A percentile compares a stretch with the other conserved stretches of the same genome.
These are phyloP conservation scores for Phytophthora megakarya DNA, from an alignment of 352 stramenopile genomes.

Conservation along the genomic window DNA sequence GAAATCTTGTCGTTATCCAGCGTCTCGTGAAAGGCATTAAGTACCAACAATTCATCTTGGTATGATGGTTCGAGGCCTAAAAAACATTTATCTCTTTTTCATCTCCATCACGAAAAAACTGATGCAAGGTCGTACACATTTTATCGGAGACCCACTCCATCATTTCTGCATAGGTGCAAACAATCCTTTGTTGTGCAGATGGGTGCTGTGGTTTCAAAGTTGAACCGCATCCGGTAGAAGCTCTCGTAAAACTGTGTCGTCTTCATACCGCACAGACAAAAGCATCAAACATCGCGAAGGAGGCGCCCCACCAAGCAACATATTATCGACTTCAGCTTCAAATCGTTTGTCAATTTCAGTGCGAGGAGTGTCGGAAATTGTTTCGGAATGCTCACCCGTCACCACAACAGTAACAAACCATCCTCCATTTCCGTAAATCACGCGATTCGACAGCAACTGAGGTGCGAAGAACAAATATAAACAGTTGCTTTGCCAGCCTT, in stretches of 20 bases:
- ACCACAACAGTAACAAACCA: neutral
- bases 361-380: neutral
- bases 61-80: neutral
- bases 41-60: neutral
- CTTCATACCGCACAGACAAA: neutral
- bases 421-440: neutral
- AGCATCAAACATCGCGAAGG: neutral
- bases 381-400: neutral
- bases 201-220: neutral
- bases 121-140: neutral
- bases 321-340: neutral
- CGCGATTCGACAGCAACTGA: neutral
- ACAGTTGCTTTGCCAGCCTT: neutral
- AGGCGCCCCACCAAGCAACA: neutral
- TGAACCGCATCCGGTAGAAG: neutral
- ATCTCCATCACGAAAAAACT: neutral
- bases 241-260: neutral
- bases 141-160: neutral
- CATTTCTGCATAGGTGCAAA: neutral
- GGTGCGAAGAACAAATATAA: neutral
- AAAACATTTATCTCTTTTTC: neutral
- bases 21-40: neutral
- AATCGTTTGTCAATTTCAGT: neutral
- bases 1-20: too few relatives aligned
- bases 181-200: neutral